These are phyloP conservation scores for Cladosporium phlei DNA, from an alignment of 2,329 filamentous ascomycete species.

Conservation along the genomic window DNA sequence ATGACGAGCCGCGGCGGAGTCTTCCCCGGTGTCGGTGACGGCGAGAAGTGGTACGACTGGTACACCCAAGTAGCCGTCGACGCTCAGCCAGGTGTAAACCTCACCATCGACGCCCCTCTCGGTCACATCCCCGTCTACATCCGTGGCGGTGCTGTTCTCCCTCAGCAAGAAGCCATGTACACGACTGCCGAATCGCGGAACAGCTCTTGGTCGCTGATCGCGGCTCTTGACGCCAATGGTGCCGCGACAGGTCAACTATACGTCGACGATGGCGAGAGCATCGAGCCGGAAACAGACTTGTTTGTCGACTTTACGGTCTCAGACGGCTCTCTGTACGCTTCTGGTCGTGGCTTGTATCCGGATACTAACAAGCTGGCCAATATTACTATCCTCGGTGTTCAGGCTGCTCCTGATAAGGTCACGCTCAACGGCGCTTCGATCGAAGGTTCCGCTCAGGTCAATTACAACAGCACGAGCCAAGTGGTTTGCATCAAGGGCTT, in stretches of 20 bases:
- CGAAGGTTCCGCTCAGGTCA: conserved; percentile 29
- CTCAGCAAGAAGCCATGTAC: conserved; percentile 62
- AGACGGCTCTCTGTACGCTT: conserved; percentile 46
- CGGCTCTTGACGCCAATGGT: conserved; percentile 54
- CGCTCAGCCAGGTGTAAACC: conserved; percentile 51
- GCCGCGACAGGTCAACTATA: conserved; percentile 61
- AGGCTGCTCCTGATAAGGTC: conserved; percentile 39
- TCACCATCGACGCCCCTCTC: conserved; percentile 56
- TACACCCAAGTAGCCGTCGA: conserved; percentile 60
- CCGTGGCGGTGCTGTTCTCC: conserved; percentile 63
- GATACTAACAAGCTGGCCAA: conserved; percentile 58
- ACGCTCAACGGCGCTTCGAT: conserved; percentile 42
- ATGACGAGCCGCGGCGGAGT: conserved; percentile 60
- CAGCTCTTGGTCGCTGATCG: conserved; percentile 64
- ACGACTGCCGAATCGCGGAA: conserved; percentile 60
- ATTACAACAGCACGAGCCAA: conserved; percentile 46
- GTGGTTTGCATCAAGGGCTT: conserved; percentile 51
- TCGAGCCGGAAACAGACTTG: conserved; percentile 53
- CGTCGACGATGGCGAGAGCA: conserved; percentile 68
- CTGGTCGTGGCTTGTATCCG: conserved; percentile 47
- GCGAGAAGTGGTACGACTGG: conserved; percentile 72
- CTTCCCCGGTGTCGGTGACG: conserved; percentile 61
- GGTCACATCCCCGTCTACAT: conserved; percentile 69
- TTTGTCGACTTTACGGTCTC: conserved; percentile 45
- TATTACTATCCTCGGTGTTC: conserved; percentile 58